Conservation (phyloP, 225 moss, liverwort and hornwort species). For the Lunularia cruciata region DNA sequence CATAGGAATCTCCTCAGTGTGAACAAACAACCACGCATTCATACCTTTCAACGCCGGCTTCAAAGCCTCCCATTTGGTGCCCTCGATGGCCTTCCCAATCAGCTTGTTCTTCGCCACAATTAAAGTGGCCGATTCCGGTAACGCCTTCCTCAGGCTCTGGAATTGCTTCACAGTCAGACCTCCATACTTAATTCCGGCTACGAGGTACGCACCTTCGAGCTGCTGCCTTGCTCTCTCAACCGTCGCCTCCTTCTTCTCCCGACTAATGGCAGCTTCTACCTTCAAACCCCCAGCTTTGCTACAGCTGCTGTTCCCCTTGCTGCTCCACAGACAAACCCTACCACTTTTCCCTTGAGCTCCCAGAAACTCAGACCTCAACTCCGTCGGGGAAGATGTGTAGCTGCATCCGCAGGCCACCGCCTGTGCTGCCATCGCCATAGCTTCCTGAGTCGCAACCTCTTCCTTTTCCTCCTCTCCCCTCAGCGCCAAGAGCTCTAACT, state of each 20-base stretch:
- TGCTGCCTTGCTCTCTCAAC: conserved; percentile 78
- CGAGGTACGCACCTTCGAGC: conserved; percentile 76
- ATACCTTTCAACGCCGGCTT: conserved; percentile 92
- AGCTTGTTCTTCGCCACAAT: conserved; percentile 98
- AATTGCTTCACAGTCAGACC: conserved; percentile 86
- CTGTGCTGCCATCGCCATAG: conserved; percentile 40
- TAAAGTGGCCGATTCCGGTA: conserved; percentile 72
- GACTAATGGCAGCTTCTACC: conserved; percentile 77
- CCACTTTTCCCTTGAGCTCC: conserved; percentile 18
- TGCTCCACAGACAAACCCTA: conserved; percentile 12
- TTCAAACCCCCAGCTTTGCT: conserved; percentile 12
- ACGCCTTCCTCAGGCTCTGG: conserved; percentile 60
- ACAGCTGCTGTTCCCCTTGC: not conserved
- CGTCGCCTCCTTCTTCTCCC: conserved; percentile 89
- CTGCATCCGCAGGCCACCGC: conserved; percentile 27
- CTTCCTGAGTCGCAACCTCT: conserved; percentile 21
- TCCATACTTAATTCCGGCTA: conserved; percentile 79
- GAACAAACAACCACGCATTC: conserved; percentile 99
- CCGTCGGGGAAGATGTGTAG: conserved; percentile 2
- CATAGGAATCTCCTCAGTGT: conserved; percentile 88
- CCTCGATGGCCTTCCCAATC: conserved; percentile 99
- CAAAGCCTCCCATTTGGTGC: conserved; percentile 86
- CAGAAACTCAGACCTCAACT: conserved; percentile 20
- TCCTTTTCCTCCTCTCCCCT: no score
- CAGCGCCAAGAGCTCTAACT: not conserved